Base-by-base conservation (phyloP, 2,329 filamentous ascomycete species). In the Exophiala spinifera region DNA sequence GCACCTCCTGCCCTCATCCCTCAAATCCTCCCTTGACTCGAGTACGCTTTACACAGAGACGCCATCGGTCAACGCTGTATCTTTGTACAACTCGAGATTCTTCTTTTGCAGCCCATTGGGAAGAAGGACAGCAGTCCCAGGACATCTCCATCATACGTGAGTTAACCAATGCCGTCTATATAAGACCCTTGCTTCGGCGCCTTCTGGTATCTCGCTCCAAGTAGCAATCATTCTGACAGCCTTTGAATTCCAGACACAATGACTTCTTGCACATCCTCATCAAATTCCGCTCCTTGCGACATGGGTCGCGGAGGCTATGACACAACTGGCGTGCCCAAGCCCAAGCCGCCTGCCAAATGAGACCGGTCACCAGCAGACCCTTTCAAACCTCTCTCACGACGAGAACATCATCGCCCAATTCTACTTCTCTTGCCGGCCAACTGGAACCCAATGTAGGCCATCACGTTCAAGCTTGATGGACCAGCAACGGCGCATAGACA, bases 271-370 rank as follows among this genome's bases (percentile, higher is more conserved):
- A 49, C 59, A 55, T 52, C 57, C 51, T 46, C 55, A 31, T 51
- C 56, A 36, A 50, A 52, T 37, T 60, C 56, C 25, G 34, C 54
- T 44, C 50, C 59, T 40, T 63, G 61, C 66, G 76, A 78, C 65
- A 77, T 78, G 75, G 76, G 76, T 56, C 73, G 76, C 60, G 76
- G 76, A 53, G 75, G 74, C 54, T 79, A 79, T 59, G 76, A 79
- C 61, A 79, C 76, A 37, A 79, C 76, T 5, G 76, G 76, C 23
- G 74, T 78, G 19, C 74, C 76, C 61, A 77, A 78, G 66, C 76
- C 75, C 40, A 74, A 74, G 63, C 76, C 75, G 59, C 67, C 65
- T 57, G 64, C 63, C 57, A 63, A 57, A 56, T 55, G 54, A 55
- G n/a, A 17, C n/a, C 21, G 14, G n/a, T 3, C 36, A 19, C 19